Base-by-base conservation (phyloP, 1,139 yeast species). In the Candida buenavistaensis region DNA sequence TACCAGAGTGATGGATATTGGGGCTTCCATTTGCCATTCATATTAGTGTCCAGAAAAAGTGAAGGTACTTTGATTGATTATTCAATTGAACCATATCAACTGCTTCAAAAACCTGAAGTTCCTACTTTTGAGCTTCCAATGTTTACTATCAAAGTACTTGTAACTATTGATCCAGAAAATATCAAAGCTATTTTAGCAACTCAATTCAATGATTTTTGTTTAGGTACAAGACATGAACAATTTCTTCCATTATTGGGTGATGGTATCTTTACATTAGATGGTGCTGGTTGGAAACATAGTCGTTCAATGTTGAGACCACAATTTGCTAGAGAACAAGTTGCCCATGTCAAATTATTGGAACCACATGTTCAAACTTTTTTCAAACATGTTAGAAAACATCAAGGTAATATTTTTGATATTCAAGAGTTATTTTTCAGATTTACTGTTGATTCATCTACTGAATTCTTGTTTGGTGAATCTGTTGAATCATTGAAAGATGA, bases 231-330 rank as follows among this genome's bases (percentile, higher is more conserved):
- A 45, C 70, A 71, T 50, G 48, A 48, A 4, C 62, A 58, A 29
- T 63, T 75, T 48, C 41, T 43, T 28, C 74, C 77, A 4, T 52
- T 74, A 16, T 57, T 77, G 32, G 82, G 82, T 6, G 74, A 73
- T 38, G 82, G 83, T 3, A 76, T 77, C 39, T 77, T 77, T 56
- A 75, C 81, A 2, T 60, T 74, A 24, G 78, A 74, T 38, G 78
- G 77, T 8, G 65, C 58, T 25, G 78, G 74, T 4, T 77, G 83
- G 83, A 72, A 74, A 46, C 78, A 75, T 48, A 68, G 80, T 14
- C 59, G 83, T 33, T 71, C 78, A 2, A 59, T 78, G 74, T 65
- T 78, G 46, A 63, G 82, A 39, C 82, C 83, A 1, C 81, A 75
- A 52, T 78, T 78, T 54, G 64, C 75, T 14, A 62, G 78, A 40